Conservation (phyloP, 192 early-diverging fungal genomes). For the Umbelopsis sp. region DNA sequence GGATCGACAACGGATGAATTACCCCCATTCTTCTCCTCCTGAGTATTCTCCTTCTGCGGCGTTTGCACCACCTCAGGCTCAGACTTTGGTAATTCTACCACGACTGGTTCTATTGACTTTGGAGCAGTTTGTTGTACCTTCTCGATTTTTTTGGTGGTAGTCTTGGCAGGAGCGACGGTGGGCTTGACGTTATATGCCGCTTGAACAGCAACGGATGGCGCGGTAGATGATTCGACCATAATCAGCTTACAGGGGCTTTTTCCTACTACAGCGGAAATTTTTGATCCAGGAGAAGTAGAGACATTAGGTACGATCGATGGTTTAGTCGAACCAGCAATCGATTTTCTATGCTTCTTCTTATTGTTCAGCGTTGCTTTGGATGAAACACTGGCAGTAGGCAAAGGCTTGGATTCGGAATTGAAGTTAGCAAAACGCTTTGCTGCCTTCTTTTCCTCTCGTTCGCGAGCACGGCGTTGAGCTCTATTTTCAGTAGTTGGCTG, state of each 20-base stretch:
- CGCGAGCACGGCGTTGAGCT: conserved; percentile 6
- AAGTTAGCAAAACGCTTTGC: neutral
- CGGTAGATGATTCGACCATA: neutral
- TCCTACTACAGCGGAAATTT: neutral
- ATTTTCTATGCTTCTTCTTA: conserved; percentile 9
- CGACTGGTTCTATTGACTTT: neutral
- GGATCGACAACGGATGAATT: neutral
- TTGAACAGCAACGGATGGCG: neutral
- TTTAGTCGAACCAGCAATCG: neutral
- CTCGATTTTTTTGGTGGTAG: neutral
- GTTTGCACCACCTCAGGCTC: neutral
- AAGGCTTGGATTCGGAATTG: neutral
- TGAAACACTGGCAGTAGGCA: neutral
- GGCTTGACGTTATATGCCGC: neutral
- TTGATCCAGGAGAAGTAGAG: neutral
- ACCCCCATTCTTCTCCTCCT: neutral
- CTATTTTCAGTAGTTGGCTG: neutral
- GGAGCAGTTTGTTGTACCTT: neutral
- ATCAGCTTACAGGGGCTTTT: neutral
- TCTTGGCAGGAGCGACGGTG: no score
- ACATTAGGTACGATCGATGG: neutral
- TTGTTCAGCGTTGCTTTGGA: neutral
- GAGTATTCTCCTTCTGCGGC: neutral
- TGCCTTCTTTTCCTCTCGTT: neutral
- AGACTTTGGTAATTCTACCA: neutral